phyloP scores from a whole-genome alignment of 1,284 basidiomycete species.

The Austroboletus niveus region DNA sequence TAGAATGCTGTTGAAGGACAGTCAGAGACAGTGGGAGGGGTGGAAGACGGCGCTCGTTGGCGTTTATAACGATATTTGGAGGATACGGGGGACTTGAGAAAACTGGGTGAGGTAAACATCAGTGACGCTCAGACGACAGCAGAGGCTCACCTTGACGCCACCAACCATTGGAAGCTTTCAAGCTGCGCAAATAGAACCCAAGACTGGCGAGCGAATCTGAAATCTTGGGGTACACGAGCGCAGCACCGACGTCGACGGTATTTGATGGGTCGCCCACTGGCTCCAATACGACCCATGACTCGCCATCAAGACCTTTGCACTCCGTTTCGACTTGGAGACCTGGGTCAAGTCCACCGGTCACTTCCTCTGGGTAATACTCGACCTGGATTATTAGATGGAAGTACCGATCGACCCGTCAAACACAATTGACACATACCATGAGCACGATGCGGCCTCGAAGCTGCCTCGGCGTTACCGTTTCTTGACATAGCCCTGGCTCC shows the following conservation, averaged over 20 bases:
- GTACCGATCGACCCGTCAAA: not conserved
- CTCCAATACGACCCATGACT: constrained; percentile 1
- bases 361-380: constrained; percentile 48
- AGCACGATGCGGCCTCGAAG: constrained; percentile 55
- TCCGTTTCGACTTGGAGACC: not conserved
- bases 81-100: constrained; percentile 38
- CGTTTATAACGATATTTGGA: constrained; percentile 55
- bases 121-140: not conserved
- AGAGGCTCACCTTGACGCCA: constrained; percentile 35
- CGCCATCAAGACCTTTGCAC: not conserved
- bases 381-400: constrained; percentile 36
- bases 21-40: constrained; percentile 37
- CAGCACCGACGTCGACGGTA: constrained; percentile 4
- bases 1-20: constrained; percentile 42
- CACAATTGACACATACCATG: constrained; percentile 40
- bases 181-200: constrained; percentile 56
- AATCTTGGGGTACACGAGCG: constrained; percentile 37
- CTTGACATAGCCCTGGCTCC: constrained; percentile 14
- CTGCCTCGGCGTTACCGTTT: constrained; percentile 43
- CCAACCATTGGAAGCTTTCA: constrained; percentile 57
- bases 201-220: constrained; percentile 47
- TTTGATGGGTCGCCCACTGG: constrained; percentile 5
- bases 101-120: not conserved
- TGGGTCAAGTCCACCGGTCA: constrained; percentile 4
- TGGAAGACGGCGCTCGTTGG: constrained; percentile 50